Evolutionary conservation across 805 yeast species (phyloP).

Genomic region (Candida boleticola): DNA sequence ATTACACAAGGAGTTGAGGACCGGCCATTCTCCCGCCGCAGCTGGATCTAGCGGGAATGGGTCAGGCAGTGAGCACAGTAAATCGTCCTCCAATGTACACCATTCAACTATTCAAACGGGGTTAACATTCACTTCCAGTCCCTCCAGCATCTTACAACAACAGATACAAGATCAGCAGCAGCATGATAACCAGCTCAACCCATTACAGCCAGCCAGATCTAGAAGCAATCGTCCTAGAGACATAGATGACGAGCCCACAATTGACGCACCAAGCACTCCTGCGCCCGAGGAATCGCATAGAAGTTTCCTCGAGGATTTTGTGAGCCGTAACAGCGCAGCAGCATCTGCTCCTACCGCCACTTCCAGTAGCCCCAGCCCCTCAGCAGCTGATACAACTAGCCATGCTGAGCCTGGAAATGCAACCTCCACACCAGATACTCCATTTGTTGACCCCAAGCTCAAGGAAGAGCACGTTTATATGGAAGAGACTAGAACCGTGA

Average conservation of each 20-base stretch:
- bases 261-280: conserved; percentile 2
- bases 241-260: conserved; percentile 16
- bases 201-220: background rate
- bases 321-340: conserved; percentile 4
- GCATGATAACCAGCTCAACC: background rate
- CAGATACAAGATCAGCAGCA: conserved; percentile 6
- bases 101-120: conserved; percentile 29
- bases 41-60: conserved; percentile 2
- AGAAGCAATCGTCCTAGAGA: conserved; percentile 7
- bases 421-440: conserved; percentile 15
- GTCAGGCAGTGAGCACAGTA: conserved; percentile 3
- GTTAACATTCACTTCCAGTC: conserved; percentile 10
- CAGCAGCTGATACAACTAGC: no score
- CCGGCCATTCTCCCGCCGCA: conserved; percentile 6
- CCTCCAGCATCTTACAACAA: conserved; percentile 2
- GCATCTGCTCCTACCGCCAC: background rate
- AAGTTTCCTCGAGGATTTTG: conserved; percentile 27
- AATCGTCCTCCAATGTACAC: conserved; percentile 19
- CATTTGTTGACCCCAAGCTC: conserved; percentile 2
- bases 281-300: conserved; percentile 24
- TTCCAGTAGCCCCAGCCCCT: background rate
- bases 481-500: conserved; percentile 73
- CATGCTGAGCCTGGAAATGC: no score
- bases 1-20: conserved; percentile 9
- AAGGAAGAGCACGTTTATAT: conserved; percentile 41